Evolutionary conservation across 169 alveolate species (phyloP), one percentile per base, ranked within the genome.

Genomic region (Theileria annulata): DNA sequence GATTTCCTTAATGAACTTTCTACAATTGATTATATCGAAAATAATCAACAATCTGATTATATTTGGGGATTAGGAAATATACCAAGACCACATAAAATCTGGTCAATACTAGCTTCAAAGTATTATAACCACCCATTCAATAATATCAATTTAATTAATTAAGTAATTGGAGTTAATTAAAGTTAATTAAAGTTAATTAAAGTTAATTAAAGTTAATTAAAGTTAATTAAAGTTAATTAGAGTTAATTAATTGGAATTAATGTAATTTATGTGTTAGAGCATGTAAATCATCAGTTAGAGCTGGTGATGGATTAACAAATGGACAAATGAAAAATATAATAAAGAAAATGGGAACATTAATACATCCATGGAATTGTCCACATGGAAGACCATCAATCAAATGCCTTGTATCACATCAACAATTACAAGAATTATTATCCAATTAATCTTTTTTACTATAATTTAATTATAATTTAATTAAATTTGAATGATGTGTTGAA

Each of bases 321-420:
- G 54, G 79, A 19, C 88, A 95, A 64, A 97, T 97, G 99, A 89
- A 86, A 42, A 86, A 75, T 33, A 92, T 97, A 17, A 92, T 96
- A 17, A 77, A 78, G 31, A 94, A 92, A 59, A 85, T 98, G 84
- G 77, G 96, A 5, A 87, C 87, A 33, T 88, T 98, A 31, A 88
- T 96, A 49, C 96, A 97, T 60, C 99, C 99, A 9, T 98, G 99
- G 99, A 98, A 98, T 87, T 98, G 99, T 80, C 99, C 99, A 31
- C 99, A 98, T 87, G 99, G 99, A 5, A 87, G 99, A 58, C 99
- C 99, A 5, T 96, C 99, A n/a, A 94, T 98, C 69, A 90, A 90
- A 58, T 87, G 90, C 60, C 79, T 90, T 47, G 77, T 82, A 10
- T 72, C 89, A 37, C 71, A 75, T 25, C 71, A 75, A 25, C 89